Conservation (phyloP, 441 rosid genomes). For the Pelargonium fulgidum region DNA sequence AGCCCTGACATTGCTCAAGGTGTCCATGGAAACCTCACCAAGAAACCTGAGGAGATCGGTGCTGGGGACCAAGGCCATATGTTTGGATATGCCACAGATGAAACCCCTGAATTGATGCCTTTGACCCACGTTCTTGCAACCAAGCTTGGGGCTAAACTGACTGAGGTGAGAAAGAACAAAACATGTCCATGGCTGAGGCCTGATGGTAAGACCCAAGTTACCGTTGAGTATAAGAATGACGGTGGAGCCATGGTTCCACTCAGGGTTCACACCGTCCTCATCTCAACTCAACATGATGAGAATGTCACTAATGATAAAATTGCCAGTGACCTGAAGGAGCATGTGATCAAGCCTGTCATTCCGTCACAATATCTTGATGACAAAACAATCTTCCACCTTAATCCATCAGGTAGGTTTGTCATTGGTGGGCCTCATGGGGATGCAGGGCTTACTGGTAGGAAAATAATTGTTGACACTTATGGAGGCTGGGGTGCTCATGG, state of each 20-base stretch:
- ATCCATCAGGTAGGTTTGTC: slow-evolving; percentile 10
- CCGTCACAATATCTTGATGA: slow-evolving; percentile 9
- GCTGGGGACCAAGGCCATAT: slow-evolving; percentile 10
- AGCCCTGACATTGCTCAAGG: slow-evolving; percentile 8
- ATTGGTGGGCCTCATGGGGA: slow-evolving; percentile 12
- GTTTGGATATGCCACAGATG: slow-evolving; percentile 6
- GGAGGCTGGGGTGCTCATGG: slow-evolving; percentile 10
- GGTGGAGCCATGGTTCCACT: slow-evolving; percentile 15
- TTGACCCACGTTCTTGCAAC: slow-evolving; percentile 12
- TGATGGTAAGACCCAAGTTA: slow-evolving; percentile 17
- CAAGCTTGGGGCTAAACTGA: slow-evolving; percentile 14
- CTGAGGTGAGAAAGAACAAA: slow-evolving; percentile 13
- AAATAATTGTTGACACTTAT: slow-evolving; percentile 9
- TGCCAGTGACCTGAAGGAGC: slow-evolving; percentile 14
- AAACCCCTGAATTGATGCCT: slow-evolving; percentile 11
- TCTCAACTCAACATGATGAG: slow-evolving; percentile 15
- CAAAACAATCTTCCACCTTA: slow-evolving; percentile 13
- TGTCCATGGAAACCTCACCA: slow-evolving; percentile 9
- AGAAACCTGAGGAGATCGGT: slow-evolving; percentile 10
- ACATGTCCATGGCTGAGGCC: slow-evolving; percentile 16
- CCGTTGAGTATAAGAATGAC: slow-evolving; percentile 14
- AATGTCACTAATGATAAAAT: slow-evolving; percentile 10
- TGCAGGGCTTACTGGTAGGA: slow-evolving; percentile 15
- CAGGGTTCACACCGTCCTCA: slow-evolving; percentile 14
- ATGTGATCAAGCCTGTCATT: slow-evolving; percentile 5